These are phyloP conservation scores for Zasmidium angulare DNA, from an alignment of 2,329 filamentous ascomycete genomes.

Conservation along the genomic window DNA sequence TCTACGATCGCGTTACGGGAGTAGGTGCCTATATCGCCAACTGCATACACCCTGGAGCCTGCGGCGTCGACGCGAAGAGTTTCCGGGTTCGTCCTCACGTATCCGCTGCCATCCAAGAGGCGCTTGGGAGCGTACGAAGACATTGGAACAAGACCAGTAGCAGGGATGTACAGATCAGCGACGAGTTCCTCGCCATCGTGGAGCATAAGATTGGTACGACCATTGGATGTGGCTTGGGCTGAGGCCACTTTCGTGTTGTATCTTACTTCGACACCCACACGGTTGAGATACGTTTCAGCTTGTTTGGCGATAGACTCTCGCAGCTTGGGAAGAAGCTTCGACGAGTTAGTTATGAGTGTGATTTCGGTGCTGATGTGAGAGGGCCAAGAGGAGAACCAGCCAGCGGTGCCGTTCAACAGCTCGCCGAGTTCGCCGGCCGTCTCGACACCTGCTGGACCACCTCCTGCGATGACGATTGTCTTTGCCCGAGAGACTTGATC, in stretches of 20 bases:
- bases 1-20: constrained; percentile 40
- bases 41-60: constrained; percentile 43
- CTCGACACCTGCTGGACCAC: constrained; percentile 35
- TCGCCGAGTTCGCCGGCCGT: constrained; percentile 35
- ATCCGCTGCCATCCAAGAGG: constrained; percentile 47
- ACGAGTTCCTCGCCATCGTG: constrained; percentile 45
- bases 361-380: constrained; percentile 40
- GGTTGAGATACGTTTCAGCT: constrained; percentile 61
- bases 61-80: constrained; percentile 44
- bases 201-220: constrained; percentile 41
- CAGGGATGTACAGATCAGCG: constrained; percentile 53
- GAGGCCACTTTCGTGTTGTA: constrained; percentile 63
- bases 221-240: constrained; percentile 44
- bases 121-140: constrained; percentile 48
- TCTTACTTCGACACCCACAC: constrained; percentile 79
- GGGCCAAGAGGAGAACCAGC: constrained; percentile 37
- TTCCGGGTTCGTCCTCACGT: constrained; percentile 45
- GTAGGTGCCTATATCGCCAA: constrained; percentile 45
- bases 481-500: constrained; percentile 19
- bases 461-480: constrained; percentile 33
- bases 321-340: constrained; percentile 42
- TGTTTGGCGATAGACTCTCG: constrained; percentile 38
- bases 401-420: constrained; percentile 42
- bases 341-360: constrained; percentile 42
- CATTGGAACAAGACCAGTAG: constrained; percentile 51